A percentile compares a stretch with the other conserved stretches of the same genome.
phyloP scores from a whole-genome alignment of 1,284 basidiomycete species.

The Ceratobasidium papillatum region DNA sequence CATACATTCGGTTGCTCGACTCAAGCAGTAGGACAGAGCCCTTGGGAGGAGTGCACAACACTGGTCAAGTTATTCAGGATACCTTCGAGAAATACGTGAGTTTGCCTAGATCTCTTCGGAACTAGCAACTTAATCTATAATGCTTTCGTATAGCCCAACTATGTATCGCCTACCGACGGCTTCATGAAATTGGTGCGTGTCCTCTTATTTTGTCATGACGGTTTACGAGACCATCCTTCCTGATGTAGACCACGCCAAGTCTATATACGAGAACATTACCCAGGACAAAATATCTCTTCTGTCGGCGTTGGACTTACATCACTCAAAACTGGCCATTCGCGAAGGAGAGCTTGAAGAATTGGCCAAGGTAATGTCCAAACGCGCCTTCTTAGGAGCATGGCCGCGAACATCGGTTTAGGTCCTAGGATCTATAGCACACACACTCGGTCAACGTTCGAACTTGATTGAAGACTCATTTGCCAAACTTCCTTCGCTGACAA shows the following conservation, averaged over 20 bases:
- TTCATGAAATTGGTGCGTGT: conserved; percentile 38
- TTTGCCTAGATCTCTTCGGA: not conserved
- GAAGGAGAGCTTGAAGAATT: conserved; percentile 1
- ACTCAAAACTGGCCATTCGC: conserved; percentile 2
- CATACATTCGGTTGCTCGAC: conserved; percentile 27
- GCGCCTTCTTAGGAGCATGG: not conserved
- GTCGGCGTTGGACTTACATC: not conserved
- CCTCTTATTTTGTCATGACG: not conserved
- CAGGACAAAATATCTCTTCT: conserved; percentile 28
- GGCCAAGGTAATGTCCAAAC: conserved; percentile 9
- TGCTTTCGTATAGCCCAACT: conserved; percentile 28
- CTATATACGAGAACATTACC: conserved; percentile 39
- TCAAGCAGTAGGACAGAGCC: conserved; percentile 8
- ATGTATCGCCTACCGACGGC: conserved; percentile 37
- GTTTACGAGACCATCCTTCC: not conserved
- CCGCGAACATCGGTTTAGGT: not conserved
- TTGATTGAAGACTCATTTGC: not conserved
- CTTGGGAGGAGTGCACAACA: conserved; percentile 38
- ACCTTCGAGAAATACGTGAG: conserved; percentile 41
- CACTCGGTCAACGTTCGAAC: conserved; percentile 1
- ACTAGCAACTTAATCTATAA: not conserved
- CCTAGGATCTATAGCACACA: not conserved
- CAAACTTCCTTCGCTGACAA: not conserved
- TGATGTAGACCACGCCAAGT: conserved; percentile 37
- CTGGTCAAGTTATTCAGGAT: conserved; percentile 43